Base-by-base conservation (phyloP, 352 stramenopile species). In the Phytopythium mirpurense region DNA sequence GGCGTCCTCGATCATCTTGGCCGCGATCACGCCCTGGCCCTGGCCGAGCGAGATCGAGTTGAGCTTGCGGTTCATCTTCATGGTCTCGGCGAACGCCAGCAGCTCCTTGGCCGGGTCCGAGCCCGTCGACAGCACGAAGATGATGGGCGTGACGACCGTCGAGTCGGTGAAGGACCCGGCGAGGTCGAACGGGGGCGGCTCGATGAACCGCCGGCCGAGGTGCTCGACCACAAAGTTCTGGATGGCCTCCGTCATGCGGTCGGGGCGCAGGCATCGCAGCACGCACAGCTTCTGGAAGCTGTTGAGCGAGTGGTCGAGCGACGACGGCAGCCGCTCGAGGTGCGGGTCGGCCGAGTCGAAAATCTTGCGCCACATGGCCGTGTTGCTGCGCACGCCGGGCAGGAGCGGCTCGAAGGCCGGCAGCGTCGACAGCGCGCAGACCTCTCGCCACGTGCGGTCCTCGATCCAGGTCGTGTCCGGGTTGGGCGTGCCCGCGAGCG, bases 21-120 rank as follows among this genome's bases (percentile, higher is more conserved):
- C 68, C 0, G 90, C 90, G 31, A 93, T 88, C 7, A 74, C 63
- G 12, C 89, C 90, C 52, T 97, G 90, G 11, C 90, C 90, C 55
- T 97, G 90, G 3, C 90, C 90, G 18, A 97, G 60, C 19, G 90
- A 97, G 42, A 96, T 94, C 3, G 95, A 88, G 45, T 86, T 85
- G 32, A 97, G 67, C 26, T 87, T 89, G 35, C 72, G 68, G 37
- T 83, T 86, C 78, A 88, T 89, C 54, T 90, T 90, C 78, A 88
- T 90, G 21, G 66, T 82, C 48, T 84, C 73, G 18, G 88, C 89
- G 58, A 96, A 96, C 32, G 72, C 69, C 4, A 96, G 72, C 27
- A 97, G 65, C 57, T 96, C 88, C 38, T 90, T 90, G 3, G 87
- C 93, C 10, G 88, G 88, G 59, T 97, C 89, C 0, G 88, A 92